These are phyloP conservation scores for Entomophthora muscae DNA, from an alignment of 371 early-diverging fungal species.

Conservation along the genomic window DNA sequence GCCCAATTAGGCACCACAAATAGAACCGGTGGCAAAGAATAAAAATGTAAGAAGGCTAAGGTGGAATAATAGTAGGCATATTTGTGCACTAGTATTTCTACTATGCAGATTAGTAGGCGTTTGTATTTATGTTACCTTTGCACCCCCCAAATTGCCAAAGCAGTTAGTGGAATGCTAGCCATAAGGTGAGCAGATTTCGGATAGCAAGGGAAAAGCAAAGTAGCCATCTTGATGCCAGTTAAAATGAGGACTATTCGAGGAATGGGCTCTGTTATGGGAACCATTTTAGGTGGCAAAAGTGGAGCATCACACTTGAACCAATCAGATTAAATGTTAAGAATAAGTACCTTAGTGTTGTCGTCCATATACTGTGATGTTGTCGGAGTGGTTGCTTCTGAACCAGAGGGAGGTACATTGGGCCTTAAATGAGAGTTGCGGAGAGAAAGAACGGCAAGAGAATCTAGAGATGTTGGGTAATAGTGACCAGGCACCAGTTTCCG, in stretches of 20 bases:
- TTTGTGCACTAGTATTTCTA: not conserved
- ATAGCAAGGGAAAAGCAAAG: constrained; percentile 7
- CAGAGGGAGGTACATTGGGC: not conserved
- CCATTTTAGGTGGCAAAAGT: not conserved
- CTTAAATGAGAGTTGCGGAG: not conserved
- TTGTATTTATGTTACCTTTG: not conserved
- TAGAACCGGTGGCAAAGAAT: not conserved
- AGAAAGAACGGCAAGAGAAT: not conserved
- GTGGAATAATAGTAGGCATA: not conserved
- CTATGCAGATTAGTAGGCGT: not conserved
- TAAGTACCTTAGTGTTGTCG: too few species aligned
- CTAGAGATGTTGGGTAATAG: not conserved
- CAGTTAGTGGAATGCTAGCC: not conserved
- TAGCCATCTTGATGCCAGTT: not conserved
- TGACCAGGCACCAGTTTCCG: not conserved
- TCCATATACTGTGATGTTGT: too few species aligned
- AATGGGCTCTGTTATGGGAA: not conserved
- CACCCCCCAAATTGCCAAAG: not conserved
- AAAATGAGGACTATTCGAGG: not conserved
- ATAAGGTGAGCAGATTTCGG: not conserved
- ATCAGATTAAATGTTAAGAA: too few species aligned
- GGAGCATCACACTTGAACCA: not conserved
- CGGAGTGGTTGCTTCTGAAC: too few species aligned
- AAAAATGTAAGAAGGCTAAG: not conserved
- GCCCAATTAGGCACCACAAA: constrained; percentile 5